These are phyloP conservation scores for Lactarius tabidus DNA, from an alignment of 768 basidiomycete genomes.

Conservation along the genomic window DNA sequence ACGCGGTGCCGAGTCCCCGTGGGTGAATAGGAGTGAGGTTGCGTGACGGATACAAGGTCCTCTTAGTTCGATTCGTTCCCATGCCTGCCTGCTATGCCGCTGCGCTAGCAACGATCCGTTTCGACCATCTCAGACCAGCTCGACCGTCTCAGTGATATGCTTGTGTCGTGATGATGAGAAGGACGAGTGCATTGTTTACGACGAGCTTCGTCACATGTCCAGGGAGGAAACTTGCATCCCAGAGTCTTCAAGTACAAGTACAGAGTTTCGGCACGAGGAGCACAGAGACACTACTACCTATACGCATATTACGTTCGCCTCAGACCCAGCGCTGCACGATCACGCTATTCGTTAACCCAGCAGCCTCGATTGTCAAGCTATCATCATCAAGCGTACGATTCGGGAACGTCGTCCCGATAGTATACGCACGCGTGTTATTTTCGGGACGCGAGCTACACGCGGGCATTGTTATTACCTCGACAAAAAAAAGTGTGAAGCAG, in stretches of 20 bases:
- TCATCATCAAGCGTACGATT: conserved; percentile 25
- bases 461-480: neutral
- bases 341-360: conserved; percentile 24
- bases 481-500: neutral
- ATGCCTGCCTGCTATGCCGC: no score
- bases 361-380: conserved; percentile 20
- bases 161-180: no score
- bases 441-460: conserved; percentile 24
- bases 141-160: no score
- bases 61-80: no score
- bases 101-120: no score
- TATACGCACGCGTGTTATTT: conserved; percentile 20
- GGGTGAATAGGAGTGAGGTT: no score
- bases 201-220: neutral
- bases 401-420: conserved; percentile 26
- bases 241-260: neutral
- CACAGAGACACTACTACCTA: neutral
- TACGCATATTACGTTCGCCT: neutral
- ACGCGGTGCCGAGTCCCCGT: no score
- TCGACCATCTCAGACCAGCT: no score
- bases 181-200: neutral
- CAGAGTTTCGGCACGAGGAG: neutral
- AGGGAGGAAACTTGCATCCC: neutral
- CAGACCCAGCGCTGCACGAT: conserved; percentile 26
- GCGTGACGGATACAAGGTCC: no score